Evolutionary conservation across 257 asterid genomes (phyloP).

Genomic region (Nicotiana obtusifolia): DNA sequence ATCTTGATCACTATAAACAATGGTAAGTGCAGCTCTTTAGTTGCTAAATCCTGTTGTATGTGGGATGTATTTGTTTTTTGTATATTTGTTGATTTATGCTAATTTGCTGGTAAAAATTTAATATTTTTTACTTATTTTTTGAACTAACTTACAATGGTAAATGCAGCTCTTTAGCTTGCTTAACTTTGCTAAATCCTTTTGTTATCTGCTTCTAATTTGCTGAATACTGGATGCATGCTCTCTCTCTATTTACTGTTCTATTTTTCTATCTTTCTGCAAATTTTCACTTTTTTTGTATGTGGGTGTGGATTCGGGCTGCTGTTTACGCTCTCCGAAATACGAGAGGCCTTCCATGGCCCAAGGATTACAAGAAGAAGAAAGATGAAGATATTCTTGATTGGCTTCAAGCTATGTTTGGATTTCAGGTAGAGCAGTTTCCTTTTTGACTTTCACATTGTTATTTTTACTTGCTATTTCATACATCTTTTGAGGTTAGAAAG

Average conservation of each 20-base stretch:
- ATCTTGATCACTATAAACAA: neutral
- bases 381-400: slow-evolving; percentile 99
- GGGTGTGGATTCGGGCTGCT: slow-evolving; percentile 46
- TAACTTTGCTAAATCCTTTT: too few relatives aligned
- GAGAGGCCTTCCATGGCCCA: slow-evolving; percentile 98
- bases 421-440: slow-evolving; percentile 50
- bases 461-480: neutral
- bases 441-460: neutral
- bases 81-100: neutral
- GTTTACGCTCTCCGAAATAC: slow-evolving; percentile 85
- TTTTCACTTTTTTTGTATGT: neutral
- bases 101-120: neutral
- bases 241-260: too few relatives aligned
- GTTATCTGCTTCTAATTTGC: too few relatives aligned
- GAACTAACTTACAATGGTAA: too few relatives aligned
- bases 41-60: neutral
- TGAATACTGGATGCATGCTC: too few relatives aligned
- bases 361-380: slow-evolving; percentile 92
- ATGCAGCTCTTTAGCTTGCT: too few relatives aligned
- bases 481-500: neutral
- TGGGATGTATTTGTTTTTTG: neutral
- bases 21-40: neutral
- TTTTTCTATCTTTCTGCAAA: too few relatives aligned
- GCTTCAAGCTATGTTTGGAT: slow-evolving; percentile 99
- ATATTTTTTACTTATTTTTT: too few relatives aligned